Base-by-base conservation (phyloP, 352 stramenopile genomes). In the Pythium catenulatum region DNA sequence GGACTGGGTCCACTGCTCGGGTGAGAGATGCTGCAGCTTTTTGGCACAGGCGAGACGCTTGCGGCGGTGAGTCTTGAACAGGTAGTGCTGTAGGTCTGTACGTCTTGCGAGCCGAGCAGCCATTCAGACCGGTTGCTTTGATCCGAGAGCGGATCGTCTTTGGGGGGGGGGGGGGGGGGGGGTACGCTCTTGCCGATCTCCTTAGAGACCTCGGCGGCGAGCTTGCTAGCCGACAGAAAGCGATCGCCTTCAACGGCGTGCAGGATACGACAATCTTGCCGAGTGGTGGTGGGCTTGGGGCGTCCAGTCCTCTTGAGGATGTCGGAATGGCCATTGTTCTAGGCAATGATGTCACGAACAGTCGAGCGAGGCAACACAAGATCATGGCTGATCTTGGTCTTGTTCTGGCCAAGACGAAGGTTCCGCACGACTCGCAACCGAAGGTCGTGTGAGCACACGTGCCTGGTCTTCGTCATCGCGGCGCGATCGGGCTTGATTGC, bases 41-140 rank as follows among this genome's bases (percentile, higher is more conserved):
- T 70, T 81, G 36, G 48, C 72, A 45, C 58, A 81, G 1, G 17
- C n/a, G 14, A 81, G 52, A 21, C 72, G 36, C 54, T 81, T 69
- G 13, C 27, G 13, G 14, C 34, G 13, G 58, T 69, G 27, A 25
- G 34, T 32, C 11, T 13, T 8, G 39, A 6, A 25, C 19, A 70
- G 43, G 56, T 48, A 61, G 4, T n/a, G 54, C 36, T 70, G n/a
- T n/a, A n/a, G n/a, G n/a, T n/a, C n/a, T n/a, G n/a, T n/a, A n/a
- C n/a, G n/a, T 81, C 25, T 63, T 59, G 45, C 36, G 43, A 13
- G 72, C 72, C 19, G 72, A 39, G 9, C 72, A 30, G 14, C 50
- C 72, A 19, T 81, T 17, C 2, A 81, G 23, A 11, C 54, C 72
- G 23, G 46, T 46, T 13, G 45, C 30, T 6, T 58, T 27, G 52